Evolutionary conservation across 148 eudicot species (phyloP).

Genomic region (Heliamphora exappendiculata): DNA sequence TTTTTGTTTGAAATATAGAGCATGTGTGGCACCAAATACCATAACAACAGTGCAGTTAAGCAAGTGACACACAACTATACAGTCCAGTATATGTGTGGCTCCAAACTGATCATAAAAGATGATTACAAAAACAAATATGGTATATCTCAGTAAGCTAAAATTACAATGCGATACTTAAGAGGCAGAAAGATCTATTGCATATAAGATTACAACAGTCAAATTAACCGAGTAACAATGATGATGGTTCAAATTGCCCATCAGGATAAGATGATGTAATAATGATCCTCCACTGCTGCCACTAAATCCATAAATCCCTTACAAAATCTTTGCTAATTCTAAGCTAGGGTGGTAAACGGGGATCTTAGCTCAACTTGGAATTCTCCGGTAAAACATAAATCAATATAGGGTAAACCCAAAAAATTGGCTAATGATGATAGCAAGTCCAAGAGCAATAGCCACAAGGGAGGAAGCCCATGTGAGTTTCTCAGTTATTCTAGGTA

Average conservation of each 20-base stretch:
- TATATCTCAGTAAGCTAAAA: background rate
- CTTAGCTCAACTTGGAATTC: too few species aligned
- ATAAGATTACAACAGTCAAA: background rate
- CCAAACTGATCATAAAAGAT: background rate
- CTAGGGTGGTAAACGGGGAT: background rate
- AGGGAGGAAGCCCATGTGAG: conserved; percentile 95
- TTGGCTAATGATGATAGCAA: conserved; percentile 74
- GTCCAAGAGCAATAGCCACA: conserved; percentile 77
- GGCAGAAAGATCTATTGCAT: background rate
- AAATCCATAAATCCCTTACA: background rate
- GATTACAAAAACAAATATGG: background rate
- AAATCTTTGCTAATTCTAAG: background rate
- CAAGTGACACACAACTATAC: too few species aligned
- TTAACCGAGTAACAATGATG: background rate
- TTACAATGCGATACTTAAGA: background rate
- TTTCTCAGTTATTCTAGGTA: conserved; percentile 91
- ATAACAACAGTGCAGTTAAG: too few species aligned
- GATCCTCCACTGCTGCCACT: background rate
- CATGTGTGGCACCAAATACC: too few species aligned
- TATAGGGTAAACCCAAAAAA: conserved; percentile 83
- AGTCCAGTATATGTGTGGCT: background rate
- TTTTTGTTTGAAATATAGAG: too few species aligned
- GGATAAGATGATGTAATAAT: background rate
- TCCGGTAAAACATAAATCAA: conserved; percentile 24
- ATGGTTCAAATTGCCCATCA: conserved; percentile 3